Base-by-base conservation (phyloP, 257 asterid genomes). In the Handroanthus guayacan region DNA sequence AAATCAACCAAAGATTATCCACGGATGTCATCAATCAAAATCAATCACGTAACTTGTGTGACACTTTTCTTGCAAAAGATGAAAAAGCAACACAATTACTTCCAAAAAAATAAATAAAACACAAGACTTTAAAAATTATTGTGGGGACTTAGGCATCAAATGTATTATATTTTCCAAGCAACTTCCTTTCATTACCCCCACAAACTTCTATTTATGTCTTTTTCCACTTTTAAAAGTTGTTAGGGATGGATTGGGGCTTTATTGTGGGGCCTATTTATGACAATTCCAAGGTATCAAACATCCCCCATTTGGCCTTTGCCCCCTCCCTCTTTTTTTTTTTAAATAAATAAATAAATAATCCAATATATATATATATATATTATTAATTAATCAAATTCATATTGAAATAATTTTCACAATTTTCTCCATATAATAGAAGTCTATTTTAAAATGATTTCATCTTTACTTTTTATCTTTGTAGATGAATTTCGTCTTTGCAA, bases 1-100 rank as follows among this genome's bases (percentile, higher is more conserved):
- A n/a, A 67, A 48, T 20, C 38, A 70, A 74, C 56, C 74, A 69
- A 62, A 63, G 43, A 13, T 61, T 51, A 55, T 69, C 74, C 69
- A 62, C 62, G 31, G 31, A 25, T 25, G 31, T 25, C 5, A 37
- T 3, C 55, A 74, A 74, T 74, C 68, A 74, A 80, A 54, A 54
- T 16, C 11, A 52, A 68, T 8, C 9, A 74, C 14, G 75, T 57
- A 34, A 64, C 72, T 75, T 81, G 82, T 18, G 51, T 39, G 54
- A 43, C 75, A 81, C 79, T 77, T 81, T 56, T 67, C 73, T 76
- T 71, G 77, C 71, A 51, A 78, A 34, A 41, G 52, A 58, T 62
- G 63, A 52, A 56, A 74, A 69, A 61, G 47, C 44, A 10, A 20
- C 60, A 38, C 38, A 72, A 66, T 74, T 69, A 54, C 5, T 56